Evolutionary conservation across 768 basidiomycete species (phyloP), one percentile per base, ranked within the genome.

Genomic region (Rhodocollybia butyracea): DNA sequence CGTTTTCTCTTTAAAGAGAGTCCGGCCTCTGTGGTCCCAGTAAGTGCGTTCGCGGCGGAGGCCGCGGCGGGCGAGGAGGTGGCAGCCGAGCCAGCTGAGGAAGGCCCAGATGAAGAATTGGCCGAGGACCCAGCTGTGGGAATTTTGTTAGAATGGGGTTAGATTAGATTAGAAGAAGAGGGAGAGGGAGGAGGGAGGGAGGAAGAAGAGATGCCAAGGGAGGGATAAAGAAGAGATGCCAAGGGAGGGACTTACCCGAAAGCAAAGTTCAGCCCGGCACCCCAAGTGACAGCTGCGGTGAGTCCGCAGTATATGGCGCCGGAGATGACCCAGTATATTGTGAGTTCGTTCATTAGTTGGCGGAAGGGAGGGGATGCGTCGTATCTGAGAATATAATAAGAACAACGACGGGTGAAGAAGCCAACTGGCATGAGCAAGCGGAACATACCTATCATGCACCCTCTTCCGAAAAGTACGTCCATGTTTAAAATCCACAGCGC

Each of bases 81-180:
- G 51, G 55, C 59, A 66, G 8, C 63, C 61, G 10, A 64, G 13
- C n/a, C 60, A 62, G 51, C 56, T 55, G 32, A 50, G 7, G 19
- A 50, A 50, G 27, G 58, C 61, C 67, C 66, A 68, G 17, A 70
- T 53, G 46, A 70, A 70, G 21, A 70, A 59, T 59, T 68, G 69
- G 8, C 61, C 67, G 15, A 70, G 57, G 2, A 67, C 67, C 62
- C 64, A 68, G 1, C n/a, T n/a, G n/a, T n/a, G 26, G 17, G 17
- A 8, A 5, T 4, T 10, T 24, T 22, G 24, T 46, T 30, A 46
- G 22, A 46, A 26, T 15, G n/a, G n/a, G n/a, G n/a, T n/a, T n/a
- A n/a, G n/a, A 21, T 8, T 3, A n/a, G 8, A 32, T 12, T n/a
- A 3, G 17, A 5, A 12, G 31, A 38, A 21, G 38, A n/a, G n/a